A percentile compares a stretch with the other conserved stretches of the same genome.
Evolutionary conservation across 2,329 filamentous ascomycete genomes (phyloP).

Genomic region (Apiospora hydei): DNA sequence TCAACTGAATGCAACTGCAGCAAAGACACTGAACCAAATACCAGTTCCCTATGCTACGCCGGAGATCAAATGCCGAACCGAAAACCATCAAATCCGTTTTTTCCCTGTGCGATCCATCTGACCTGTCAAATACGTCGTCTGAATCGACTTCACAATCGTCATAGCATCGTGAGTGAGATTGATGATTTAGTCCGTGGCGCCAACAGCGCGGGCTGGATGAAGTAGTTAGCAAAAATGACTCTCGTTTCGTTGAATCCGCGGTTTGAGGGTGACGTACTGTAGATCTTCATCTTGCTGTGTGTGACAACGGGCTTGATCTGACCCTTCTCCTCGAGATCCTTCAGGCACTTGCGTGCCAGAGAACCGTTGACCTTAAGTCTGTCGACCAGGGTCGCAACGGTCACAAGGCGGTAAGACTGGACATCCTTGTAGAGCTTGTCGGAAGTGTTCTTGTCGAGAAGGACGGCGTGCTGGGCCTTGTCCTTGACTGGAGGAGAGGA

Average conservation of each 20-base stretch:
- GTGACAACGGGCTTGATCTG: slow-evolving; percentile 97
- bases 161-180: slow-evolving; percentile 43
- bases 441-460: slow-evolving; percentile 96
- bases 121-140: slow-evolving; percentile 36
- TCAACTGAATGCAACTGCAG: slow-evolving; percentile 33
- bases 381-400: slow-evolving; percentile 97
- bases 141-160: slow-evolving; percentile 40
- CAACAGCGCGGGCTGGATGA: slow-evolving; percentile 42
- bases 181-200: slow-evolving; percentile 43
- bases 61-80: slow-evolving; percentile 43
- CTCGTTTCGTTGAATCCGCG: background rate
- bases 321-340: slow-evolving; percentile 96
- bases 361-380: slow-evolving; percentile 99
- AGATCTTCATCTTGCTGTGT: slow-evolving; percentile 98
- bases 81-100: slow-evolving; percentile 42
- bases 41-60: slow-evolving; percentile 45
- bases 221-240: slow-evolving; percentile 23
- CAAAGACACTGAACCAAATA: slow-evolving; percentile 41
- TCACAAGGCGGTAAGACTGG: slow-evolving; percentile 99
- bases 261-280: slow-evolving; percentile 66
- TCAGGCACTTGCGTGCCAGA: slow-evolving; percentile 86
- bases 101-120: slow-evolving; percentile 39
- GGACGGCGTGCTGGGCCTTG: slow-evolving; percentile 99
- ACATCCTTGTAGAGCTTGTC: slow-evolving; percentile 99
- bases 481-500: slow-evolving; percentile 80